phyloP scores from a whole-genome alignment of 164 flowering plant species.

The Santalum album region DNA sequence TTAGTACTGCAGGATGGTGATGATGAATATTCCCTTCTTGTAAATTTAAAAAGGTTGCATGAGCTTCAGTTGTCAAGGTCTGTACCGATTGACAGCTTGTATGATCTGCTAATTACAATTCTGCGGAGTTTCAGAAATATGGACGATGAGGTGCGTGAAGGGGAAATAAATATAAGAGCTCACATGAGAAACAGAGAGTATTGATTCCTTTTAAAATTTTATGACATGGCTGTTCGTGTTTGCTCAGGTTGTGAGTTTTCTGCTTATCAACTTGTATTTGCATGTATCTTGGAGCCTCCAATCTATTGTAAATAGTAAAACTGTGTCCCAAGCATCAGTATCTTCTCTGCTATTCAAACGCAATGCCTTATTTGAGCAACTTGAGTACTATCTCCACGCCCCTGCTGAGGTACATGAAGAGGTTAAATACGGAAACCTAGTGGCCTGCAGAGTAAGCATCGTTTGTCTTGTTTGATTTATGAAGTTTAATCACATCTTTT shows the following conservation, averaged over 20 bases:
- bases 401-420: conserved; percentile 29
- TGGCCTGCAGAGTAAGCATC: conserved; percentile 69
- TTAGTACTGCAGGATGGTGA: conserved; percentile 56
- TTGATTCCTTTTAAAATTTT: conserved; percentile 3
- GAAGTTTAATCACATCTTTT: too few relatives aligned
- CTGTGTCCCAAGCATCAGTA: conserved; percentile 52
- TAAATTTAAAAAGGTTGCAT: conserved; percentile 82
- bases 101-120: conserved; percentile 40
- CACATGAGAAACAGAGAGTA: not conserved
- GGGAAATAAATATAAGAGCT: not conserved
- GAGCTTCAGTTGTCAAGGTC: conserved; percentile 75
- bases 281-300: conserved; percentile 79
- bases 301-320: conserved; percentile 44
- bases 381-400: conserved; percentile 40
- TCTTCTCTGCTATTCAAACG: conserved; percentile 64
- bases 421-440: conserved; percentile 33
- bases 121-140: conserved; percentile 40
- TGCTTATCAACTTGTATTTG: conserved; percentile 86
- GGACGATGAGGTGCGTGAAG: conserved; percentile 65
- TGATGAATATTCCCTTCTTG: conserved; percentile 90
- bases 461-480: conserved; percentile 4
- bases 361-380: conserved; percentile 50
- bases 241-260: conserved; percentile 62
- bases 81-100: conserved; percentile 59
- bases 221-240: conserved; percentile 7